Evolutionary conservation across 148 eudicot species (phyloP).

Genomic region (Camellia lanceoleosa): DNA sequence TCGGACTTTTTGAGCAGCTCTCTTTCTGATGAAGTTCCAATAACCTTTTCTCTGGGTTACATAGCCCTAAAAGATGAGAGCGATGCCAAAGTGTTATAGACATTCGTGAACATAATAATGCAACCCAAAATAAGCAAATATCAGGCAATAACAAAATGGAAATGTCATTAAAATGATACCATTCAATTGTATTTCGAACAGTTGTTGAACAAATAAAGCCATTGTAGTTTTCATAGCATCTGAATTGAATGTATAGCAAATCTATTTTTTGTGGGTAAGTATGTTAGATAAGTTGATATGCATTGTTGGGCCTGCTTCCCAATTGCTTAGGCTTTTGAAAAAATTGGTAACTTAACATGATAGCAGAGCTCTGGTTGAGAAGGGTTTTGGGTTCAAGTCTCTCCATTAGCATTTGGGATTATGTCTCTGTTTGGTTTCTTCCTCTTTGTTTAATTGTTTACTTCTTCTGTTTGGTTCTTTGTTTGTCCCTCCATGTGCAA

Average conservation of each 20-base stretch:
- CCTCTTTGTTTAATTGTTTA: no score
- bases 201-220: background rate
- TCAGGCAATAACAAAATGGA: background rate
- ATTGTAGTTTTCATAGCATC: background rate
- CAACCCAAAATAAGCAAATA: background rate
- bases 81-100: background rate
- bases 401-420: no score
- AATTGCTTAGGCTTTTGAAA: no score
- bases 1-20: conserved; percentile 61
- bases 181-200: background rate
- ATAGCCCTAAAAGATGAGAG: conserved; percentile 53
- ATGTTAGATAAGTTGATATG: no score
- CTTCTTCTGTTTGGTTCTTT: no score
- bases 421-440: no score
- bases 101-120: background rate
- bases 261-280: background rate
- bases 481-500: no score
- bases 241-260: background rate
- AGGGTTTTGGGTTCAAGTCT: no score
- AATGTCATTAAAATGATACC: background rate
- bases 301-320: no score
- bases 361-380: no score
- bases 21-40: conserved; percentile 78
- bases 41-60: conserved; percentile 77
- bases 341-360: no score